Base-by-base conservation (phyloP, 2,329 filamentous ascomycete species). In the Decorospora gaudefroyi region DNA sequence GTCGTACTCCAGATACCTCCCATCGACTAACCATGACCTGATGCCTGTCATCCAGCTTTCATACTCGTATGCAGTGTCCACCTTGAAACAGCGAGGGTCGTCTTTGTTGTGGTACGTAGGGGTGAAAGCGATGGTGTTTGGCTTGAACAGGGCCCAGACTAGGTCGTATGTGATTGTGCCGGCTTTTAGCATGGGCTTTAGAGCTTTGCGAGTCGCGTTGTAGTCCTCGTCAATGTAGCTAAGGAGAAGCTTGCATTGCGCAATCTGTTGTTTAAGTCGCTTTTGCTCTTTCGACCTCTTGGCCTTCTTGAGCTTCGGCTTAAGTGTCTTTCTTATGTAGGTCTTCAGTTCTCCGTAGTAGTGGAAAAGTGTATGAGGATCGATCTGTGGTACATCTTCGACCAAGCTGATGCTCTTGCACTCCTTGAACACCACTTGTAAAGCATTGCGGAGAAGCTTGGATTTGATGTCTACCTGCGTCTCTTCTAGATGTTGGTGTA, bases 81-180 rank as follows among this genome's bases (percentile, higher is more conserved):
- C 83, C 66, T 88, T 90, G 78, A 95, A 92, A 7, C 87, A 86
- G 11, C 88, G 82, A 2, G 89, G 87, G 58, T 93, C 85, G 26
- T 92, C 87, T 10, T 78, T 73, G 23, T 82, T 84, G 3, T 87
- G 87, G 51, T 95, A 95, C 0, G 88, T 92, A 0, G 83, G 81
- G 0, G 86, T 76, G 65, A 86, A 92, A 1, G 83, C 86, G 13
- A 95, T 80, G 0, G 88, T 90, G 59, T 90, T 88, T 0, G 90
- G 90, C 62, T 93, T 95, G 79, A 87, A 95, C 3, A 96, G 73
- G 0, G 90, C 89, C 90, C 90, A 95, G 1, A 95, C 75, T 2
- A 95, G 78, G 44, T 96, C 89, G 57, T 91, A 96, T 0, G 89
- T 95, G 65, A 95, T 95, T 30, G 90, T 83, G 6, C 89, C 88